Conservation (phyloP, 2,329 filamentous ascomycete genomes). For the Colletotrichum tamarilloi region DNA sequence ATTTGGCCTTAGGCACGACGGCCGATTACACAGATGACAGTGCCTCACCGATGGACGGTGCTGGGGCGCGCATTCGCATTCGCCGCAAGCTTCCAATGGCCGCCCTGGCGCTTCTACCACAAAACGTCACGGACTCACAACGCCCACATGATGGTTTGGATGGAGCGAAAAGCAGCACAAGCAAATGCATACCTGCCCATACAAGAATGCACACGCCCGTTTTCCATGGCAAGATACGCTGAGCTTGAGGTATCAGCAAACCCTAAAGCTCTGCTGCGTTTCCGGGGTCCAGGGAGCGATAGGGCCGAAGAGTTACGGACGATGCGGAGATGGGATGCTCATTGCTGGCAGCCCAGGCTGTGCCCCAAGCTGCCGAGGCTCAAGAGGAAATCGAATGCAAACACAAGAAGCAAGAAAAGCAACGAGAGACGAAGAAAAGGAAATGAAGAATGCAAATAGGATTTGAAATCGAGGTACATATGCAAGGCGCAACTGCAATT, state of each 20-base stretch:
- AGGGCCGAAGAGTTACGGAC: neutral
- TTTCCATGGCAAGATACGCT: too few relatives aligned
- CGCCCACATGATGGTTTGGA: neutral
- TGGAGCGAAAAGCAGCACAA: too few relatives aligned
- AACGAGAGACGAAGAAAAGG: neutral
- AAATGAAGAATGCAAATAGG: neutral
- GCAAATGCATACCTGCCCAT: too few relatives aligned
- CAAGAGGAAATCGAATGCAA: neutral
- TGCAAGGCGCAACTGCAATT: neutral
- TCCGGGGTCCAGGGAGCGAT: neutral
- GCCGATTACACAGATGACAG: too few relatives aligned
- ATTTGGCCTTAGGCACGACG: neutral
- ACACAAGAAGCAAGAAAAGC: neutral
- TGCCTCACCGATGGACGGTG: neutral
- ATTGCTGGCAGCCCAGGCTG: neutral
- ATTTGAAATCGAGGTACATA: conserved; percentile 1
- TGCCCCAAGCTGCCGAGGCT: neutral
- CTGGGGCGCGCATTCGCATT: neutral
- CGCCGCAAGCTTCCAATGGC: neutral
- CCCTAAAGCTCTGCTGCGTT: neutral
- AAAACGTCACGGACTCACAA: neutral
- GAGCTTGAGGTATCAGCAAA: conserved; percentile 1
- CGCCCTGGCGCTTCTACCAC: neutral
- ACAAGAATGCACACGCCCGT: too few relatives aligned
- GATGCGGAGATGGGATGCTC: conserved; percentile 8